These are phyloP conservation scores for Silene latifolia DNA, from an alignment of 148 eudicot genomes.

Conservation along the genomic window DNA sequence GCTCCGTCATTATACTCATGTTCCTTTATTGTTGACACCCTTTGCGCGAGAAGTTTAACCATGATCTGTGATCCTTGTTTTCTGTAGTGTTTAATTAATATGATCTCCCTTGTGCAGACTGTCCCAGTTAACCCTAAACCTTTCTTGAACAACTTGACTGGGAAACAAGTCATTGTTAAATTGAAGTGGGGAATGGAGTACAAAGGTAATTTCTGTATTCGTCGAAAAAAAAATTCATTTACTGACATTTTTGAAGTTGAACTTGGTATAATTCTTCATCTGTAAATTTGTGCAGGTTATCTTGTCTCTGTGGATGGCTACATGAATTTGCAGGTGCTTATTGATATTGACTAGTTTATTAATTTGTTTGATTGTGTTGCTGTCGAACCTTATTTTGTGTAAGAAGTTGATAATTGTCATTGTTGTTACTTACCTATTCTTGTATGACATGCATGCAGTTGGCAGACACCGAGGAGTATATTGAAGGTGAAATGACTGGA, in stretches of 20 bases:
- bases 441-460: constrained; percentile 36
- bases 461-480: constrained; percentile 81
- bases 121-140: constrained; percentile 80
- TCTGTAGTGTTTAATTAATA: neutral
- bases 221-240: neutral
- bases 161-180: constrained; percentile 60
- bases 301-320: constrained; percentile 68
- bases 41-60: neutral
- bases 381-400: neutral
- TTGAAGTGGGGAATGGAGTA: constrained; percentile 81
- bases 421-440: neutral
- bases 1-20: neutral
- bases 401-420: neutral
- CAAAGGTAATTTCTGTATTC: constrained; percentile 39
- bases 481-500: constrained; percentile 83
- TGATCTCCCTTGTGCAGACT: constrained; percentile 37
- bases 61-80: neutral
- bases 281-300: constrained; percentile 36
- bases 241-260: neutral
- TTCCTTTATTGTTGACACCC: neutral
- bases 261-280: constrained; percentile 5
- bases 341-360: neutral
- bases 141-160: constrained; percentile 68
- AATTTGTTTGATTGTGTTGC: neutral
- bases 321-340: constrained; percentile 63